These are phyloP conservation scores for Marvania coccoides DNA, from an alignment of 139 green algal genomes.

Conservation along the genomic window DNA sequence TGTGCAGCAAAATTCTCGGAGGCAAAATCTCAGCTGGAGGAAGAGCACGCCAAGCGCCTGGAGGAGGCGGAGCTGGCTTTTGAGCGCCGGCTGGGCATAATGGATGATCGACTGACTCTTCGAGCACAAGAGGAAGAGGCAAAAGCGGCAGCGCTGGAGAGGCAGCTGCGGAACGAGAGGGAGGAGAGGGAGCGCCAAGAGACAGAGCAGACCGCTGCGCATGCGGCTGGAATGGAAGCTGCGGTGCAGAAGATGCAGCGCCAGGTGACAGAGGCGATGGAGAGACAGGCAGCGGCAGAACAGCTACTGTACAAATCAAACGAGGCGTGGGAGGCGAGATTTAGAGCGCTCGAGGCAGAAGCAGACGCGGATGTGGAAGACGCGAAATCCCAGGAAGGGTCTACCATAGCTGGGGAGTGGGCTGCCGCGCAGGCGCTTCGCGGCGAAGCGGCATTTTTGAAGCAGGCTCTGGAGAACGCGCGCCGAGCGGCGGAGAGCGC, in stretches of 20 bases:
- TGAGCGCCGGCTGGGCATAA: conserved; percentile 39
- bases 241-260: conserved; percentile 70
- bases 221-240: conserved; percentile 50
- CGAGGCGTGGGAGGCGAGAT: conserved; percentile 52
- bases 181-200: not conserved
- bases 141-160: not conserved
- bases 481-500: not conserved
- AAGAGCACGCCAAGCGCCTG: not conserved
- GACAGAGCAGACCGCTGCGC: conserved; percentile 67
- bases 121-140: not conserved
- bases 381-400: not conserved
- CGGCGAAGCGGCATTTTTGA: not conserved
- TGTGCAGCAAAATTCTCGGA: not conserved
- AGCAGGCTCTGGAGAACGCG: not conserved
- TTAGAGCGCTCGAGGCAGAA: not conserved
- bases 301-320: conserved; percentile 47
- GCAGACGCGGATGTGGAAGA: not conserved
- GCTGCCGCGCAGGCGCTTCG: conserved; percentile 19
- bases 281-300: conserved; percentile 76
- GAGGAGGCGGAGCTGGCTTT: not conserved
- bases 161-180: not conserved
- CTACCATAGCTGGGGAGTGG: not conserved
- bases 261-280: conserved; percentile 85
- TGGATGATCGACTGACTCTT: not conserved
- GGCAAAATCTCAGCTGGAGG: not conserved